Evolutionary conservation across 2,329 filamentous ascomycete species (phyloP), one percentile per base, ranked within the genome.

Genomic region (Talaromyces funiculosus): DNA sequence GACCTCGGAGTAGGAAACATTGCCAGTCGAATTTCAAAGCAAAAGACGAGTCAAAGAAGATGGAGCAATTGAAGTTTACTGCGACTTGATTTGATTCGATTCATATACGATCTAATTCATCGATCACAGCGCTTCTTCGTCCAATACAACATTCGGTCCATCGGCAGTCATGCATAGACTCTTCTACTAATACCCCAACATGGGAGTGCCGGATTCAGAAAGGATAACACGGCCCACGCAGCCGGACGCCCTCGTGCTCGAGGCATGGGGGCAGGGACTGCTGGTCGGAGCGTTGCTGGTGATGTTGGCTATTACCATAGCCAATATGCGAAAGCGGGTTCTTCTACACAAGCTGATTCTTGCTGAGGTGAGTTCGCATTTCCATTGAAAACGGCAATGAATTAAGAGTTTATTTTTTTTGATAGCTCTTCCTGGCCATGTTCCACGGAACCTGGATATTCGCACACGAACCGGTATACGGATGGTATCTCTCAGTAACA

Each of bases 401-500:
- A 42, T 18, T 42, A 42, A 42, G 8, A 7, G 10, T 12, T 3
- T 42, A 20, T 1, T 40, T 8, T 43, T 22, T 7, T 24, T 26
- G 22, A 26, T 45, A 84, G 82, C 74, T 86, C 16, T 64, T 85
- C n/a, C 73, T 85, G 4, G 83, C 81, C 4, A 76, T 83, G 62
- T 78, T 80, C 55, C 82, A 86, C 67, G 83, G 83, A 7, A 83
- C 83, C 61, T 86, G 84, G 69, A 80, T 85, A 37, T 86, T 86
- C 71, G 78, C 81, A 58, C 73, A 79, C 62, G 77, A 76, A 8
- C 82, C 82, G 0, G 75, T 76, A 3, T 86, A 85, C 67, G 84
- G 82, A 53, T 88, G 85, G 85, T 88, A 86, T 71, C 76, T 88
- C 2, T 85, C 79, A 24, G 84, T 47, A 82, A 2, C 85, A 83